Conservation (phyloP, 1,139 yeast genomes). For the Ogataea hybrid region DNA sequence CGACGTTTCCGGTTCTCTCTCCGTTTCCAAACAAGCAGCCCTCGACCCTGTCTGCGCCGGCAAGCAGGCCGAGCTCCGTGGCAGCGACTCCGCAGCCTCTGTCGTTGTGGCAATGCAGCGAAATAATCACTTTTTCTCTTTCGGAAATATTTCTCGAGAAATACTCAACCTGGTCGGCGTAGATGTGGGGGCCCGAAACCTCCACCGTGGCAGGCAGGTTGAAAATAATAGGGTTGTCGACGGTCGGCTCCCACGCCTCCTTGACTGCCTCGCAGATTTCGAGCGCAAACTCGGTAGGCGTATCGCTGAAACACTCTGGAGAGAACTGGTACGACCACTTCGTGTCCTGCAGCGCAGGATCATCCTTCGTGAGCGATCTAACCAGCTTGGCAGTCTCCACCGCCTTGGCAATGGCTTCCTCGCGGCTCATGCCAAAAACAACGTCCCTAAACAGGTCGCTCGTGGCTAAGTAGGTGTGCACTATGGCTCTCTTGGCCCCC, state of each 20-base stretch:
- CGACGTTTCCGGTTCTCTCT: constrained; percentile 98
- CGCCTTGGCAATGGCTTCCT: constrained; percentile 79
- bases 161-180: constrained; percentile 96
- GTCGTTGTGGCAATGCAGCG: constrained; percentile 94
- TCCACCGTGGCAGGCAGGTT: constrained; percentile 98
- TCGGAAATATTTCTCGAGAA: constrained; percentile 76
- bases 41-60: constrained; percentile 97
- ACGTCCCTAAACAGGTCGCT: constrained; percentile 90
- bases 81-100: constrained; percentile 99
- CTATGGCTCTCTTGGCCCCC: constrained; percentile 88
- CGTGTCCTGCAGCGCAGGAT: constrained; percentile 68
- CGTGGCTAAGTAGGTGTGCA: constrained; percentile 90
- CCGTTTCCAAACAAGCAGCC: constrained; percentile 98
- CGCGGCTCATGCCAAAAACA: constrained; percentile 81
- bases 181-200: constrained; percentile 88
- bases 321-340: constrained; percentile 91
- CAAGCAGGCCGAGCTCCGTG: constrained; percentile 87
- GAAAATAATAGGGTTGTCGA: constrained; percentile 83
- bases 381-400: constrained; percentile 81
- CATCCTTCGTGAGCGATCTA: constrained; percentile 83
- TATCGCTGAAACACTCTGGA: constrained; percentile 93
- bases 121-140: constrained; percentile 83
- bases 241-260: constrained; percentile 88
- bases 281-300: constrained; percentile 79
- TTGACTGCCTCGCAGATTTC: constrained; percentile 95